Evolutionary conservation across 495 filamentous ascomycete genomes (phyloP).

Genomic region (Aspergillus conjunctus): DNA sequence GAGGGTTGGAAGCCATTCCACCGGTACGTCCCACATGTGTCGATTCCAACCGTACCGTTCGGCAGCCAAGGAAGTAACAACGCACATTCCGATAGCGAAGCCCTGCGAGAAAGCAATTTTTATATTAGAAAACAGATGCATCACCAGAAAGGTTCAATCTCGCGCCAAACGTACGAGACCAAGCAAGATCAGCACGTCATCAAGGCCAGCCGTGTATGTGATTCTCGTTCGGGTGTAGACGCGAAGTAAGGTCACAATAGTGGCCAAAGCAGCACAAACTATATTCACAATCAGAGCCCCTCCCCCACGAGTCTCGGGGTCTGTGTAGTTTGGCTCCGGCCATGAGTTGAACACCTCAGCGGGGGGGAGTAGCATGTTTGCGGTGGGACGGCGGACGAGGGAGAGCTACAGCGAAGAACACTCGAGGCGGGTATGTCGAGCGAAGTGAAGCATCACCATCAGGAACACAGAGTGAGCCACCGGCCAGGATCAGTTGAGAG

Average conservation of each 20-base stretch:
- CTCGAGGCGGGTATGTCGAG: neutral
- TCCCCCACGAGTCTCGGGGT: constrained; percentile 54
- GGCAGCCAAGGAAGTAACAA: constrained; percentile 43
- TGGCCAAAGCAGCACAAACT: constrained; percentile 39
- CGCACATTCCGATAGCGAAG: constrained; percentile 45
- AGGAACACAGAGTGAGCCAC: constrained; percentile 11
- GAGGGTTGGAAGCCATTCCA: constrained; percentile 32
- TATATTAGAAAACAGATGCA: neutral
- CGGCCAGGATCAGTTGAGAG: constrained; percentile 12
- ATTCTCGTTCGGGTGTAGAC: constrained; percentile 52
- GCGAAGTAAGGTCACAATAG: constrained; percentile 46
- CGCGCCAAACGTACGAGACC: constrained; percentile 25
- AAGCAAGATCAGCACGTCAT: constrained; percentile 52
- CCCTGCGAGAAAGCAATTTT: constrained; percentile 9
- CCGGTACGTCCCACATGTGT: constrained; percentile 57
- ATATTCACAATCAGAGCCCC: constrained; percentile 46
- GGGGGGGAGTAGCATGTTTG: constrained; percentile 49
- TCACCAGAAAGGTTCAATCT: no score
- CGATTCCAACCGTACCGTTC: constrained; percentile 56
- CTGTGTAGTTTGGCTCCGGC: constrained; percentile 57
- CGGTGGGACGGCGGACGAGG: neutral
- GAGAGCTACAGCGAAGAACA: constrained; percentile 1
- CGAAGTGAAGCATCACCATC: constrained; percentile 13
- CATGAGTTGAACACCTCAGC: constrained; percentile 46
- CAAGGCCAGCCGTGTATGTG: constrained; percentile 49